Evolutionary conservation across 73 alveolate genomes (phyloP).

Genomic region (Paramecium tetraurelia): DNA sequence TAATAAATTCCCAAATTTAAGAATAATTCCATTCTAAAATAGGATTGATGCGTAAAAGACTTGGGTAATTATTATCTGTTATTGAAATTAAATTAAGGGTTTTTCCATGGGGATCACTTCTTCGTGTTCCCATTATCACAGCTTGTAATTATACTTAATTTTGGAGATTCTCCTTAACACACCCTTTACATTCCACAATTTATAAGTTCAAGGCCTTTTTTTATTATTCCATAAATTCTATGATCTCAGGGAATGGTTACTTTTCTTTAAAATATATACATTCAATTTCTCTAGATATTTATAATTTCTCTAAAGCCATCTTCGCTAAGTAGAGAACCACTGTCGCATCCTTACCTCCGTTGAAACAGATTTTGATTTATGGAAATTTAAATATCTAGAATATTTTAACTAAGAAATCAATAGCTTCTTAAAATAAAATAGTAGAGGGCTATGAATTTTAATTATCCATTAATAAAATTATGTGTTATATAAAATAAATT

Average conservation of each 20-base stretch:
- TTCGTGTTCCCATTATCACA: slow-evolving; percentile 54
- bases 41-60: slow-evolving; percentile 52
- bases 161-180: background rate
- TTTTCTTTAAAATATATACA: slow-evolving; percentile 45
- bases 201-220: background rate
- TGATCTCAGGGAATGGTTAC: slow-evolving; percentile 48
- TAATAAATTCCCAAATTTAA: slow-evolving; percentile 48
- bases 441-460: background rate
- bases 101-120: slow-evolving; percentile 61
- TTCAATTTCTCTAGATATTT: background rate
- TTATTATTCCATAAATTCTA: slow-evolving; percentile 5
- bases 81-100: slow-evolving; percentile 12
- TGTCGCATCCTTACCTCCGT: slow-evolving; percentile 65
- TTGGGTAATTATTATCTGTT: slow-evolving; percentile 55
- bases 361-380: slow-evolving; percentile 39
- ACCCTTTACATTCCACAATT: background rate
- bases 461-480: background rate
- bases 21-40: slow-evolving; percentile 55
- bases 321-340: slow-evolving; percentile 43
- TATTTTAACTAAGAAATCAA: background rate
- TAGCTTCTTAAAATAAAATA: background rate
- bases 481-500: background rate
- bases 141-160: slow-evolving; percentile 14
- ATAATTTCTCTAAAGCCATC: slow-evolving; percentile 42
- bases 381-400: background rate